Conservation (phyloP, 495 filamentous ascomycete species). For the Lepraria neglecta region DNA sequence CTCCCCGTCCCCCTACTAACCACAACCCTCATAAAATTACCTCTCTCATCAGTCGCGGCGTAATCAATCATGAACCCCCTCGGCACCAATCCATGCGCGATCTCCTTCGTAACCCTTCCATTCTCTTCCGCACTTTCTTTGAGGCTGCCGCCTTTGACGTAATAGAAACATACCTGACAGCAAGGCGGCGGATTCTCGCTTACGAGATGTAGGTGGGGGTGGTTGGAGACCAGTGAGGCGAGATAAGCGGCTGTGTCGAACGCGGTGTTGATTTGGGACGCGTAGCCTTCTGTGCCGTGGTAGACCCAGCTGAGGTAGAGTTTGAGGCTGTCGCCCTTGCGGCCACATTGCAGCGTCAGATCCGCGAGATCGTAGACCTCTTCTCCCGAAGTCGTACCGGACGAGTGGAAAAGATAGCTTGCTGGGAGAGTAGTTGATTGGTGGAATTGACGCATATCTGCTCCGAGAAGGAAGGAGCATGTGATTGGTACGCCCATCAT, state of each 20-base stretch:
- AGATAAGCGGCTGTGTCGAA: conserved; percentile 63
- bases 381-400: conserved; percentile 17
- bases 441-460: conserved; percentile 69
- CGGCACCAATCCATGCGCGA: conserved; percentile 57
- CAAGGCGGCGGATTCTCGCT: conserved; percentile 75
- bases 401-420: conserved; percentile 75
- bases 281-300: conserved; percentile 64
- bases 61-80: conserved; percentile 94
- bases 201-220: conserved; percentile 60
- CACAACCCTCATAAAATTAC: conserved; percentile 83
- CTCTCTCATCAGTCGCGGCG: conserved; percentile 59
- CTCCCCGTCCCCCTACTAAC: conserved; percentile 68
- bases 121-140: conserved; percentile 51
- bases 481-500: conserved; percentile 90
- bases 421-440: conserved; percentile 78
- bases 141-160: conserved; percentile 53
- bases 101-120: conserved; percentile 59
- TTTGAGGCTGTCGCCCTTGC: conserved; percentile 79
- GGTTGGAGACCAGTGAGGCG: conserved; percentile 46
- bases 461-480: conserved; percentile 79
- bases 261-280: conserved; percentile 57
- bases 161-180: conserved; percentile 93
- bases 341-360: conserved; percentile 85
- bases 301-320: conserved; percentile 83
- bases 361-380: conserved; percentile 91